Conservation (phyloP, 108 stramenopile species). For the Schizochytrium sp. region DNA sequence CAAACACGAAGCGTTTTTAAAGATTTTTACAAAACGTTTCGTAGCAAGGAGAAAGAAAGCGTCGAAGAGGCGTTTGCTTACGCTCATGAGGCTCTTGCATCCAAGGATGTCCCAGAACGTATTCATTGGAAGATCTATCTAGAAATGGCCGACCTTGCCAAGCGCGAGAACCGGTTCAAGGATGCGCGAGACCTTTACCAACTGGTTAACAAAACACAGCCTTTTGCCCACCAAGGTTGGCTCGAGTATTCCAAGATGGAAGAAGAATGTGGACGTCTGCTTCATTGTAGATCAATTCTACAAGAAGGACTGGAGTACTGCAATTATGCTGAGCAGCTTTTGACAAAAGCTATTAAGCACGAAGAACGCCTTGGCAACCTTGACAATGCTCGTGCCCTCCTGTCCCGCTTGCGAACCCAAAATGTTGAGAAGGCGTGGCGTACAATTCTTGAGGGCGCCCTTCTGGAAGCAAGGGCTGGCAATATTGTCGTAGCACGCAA, state of each 20-base stretch:
- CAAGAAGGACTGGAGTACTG: slow-evolving; percentile 84
- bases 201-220: slow-evolving; percentile 85
- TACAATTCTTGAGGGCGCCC: slow-evolving; percentile 93
- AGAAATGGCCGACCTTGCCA: slow-evolving; percentile 74
- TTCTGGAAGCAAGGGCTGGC: slow-evolving; percentile 93
- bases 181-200: slow-evolving; percentile 85
- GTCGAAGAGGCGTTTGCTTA: background rate
- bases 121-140: slow-evolving; percentile 73
- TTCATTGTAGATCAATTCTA: slow-evolving; percentile 80
- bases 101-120: slow-evolving; percentile 65
- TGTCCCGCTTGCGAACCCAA: slow-evolving; percentile 87
- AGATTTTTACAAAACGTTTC: slow-evolving; percentile 36
- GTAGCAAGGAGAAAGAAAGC: slow-evolving; percentile 50
- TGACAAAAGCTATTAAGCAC: slow-evolving; percentile 90
- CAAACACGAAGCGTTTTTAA: slow-evolving; percentile 49
- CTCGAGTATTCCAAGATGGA: slow-evolving; percentile 95
- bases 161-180: slow-evolving; percentile 72
- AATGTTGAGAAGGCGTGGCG: slow-evolving; percentile 92
- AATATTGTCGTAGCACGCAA: slow-evolving; percentile 85
- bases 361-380: slow-evolving; percentile 81
- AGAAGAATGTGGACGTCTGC: slow-evolving; percentile 89
- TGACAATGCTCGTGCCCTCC: slow-evolving; percentile 81
- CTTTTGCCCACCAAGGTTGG: slow-evolving; percentile 90
- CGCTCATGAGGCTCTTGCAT: background rate
- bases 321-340: slow-evolving; percentile 81